phyloP scores from a whole-genome alignment of 2,329 filamentous ascomycete genomes.

The Fusarium drepaniforme region DNA sequence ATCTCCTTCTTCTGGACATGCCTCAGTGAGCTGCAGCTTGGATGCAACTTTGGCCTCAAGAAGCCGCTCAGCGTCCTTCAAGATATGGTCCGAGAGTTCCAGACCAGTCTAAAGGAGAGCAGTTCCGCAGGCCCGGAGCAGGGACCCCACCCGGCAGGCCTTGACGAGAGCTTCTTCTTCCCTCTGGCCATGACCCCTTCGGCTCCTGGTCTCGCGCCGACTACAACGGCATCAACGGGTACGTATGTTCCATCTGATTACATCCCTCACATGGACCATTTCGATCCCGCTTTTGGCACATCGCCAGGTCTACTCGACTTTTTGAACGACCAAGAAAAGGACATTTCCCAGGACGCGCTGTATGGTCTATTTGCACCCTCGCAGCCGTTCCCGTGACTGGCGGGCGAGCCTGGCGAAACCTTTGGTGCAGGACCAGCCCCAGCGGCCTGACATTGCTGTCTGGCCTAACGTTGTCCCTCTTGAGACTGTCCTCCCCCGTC shows the following conservation, averaged over 20 bases:
- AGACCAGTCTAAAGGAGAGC: conserved; percentile 46
- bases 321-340: conserved; percentile 47
- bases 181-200: conserved; percentile 43
- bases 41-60: conserved; percentile 53
- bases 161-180: conserved; percentile 48
- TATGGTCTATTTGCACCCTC: conserved; percentile 48
- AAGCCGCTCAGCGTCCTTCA: conserved; percentile 50
- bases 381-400: conserved; percentile 46
- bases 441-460: conserved; percentile 13
- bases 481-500: neutral
- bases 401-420: conserved; percentile 34
- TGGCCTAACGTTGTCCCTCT: neutral
- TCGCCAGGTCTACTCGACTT: conserved; percentile 45
- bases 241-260: conserved; percentile 39
- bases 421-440: conserved; percentile 27
- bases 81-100: conserved; percentile 49
- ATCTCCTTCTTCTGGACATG: conserved; percentile 54
- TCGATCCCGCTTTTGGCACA: conserved; percentile 40
- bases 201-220: conserved; percentile 8
- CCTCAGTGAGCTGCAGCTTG: conserved; percentile 50
- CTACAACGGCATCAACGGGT: conserved; percentile 27
- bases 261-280: conserved; percentile 41
- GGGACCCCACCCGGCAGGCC: conserved; percentile 36
- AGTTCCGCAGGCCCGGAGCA: conserved; percentile 32
- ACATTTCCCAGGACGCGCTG: conserved; percentile 47